phyloP scores from a whole-genome alignment of 1,284 basidiomycete species.

The Puccinia coronata region DNA sequence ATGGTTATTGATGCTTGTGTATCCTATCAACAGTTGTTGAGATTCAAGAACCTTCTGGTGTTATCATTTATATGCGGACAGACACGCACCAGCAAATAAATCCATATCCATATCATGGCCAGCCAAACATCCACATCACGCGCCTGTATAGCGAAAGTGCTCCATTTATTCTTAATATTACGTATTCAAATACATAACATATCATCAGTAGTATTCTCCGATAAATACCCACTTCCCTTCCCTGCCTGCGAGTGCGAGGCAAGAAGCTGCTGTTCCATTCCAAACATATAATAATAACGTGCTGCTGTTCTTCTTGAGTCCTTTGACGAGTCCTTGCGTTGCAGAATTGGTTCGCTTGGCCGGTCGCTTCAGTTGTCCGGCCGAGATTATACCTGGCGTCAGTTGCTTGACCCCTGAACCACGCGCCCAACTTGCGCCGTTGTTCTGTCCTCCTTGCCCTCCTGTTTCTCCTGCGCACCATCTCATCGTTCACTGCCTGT shows the following conservation, averaged over 20 bases:
- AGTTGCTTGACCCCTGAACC: slow-evolving; percentile 15
- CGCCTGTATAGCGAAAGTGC: background rate
- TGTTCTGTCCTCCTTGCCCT: background rate
- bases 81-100: slow-evolving; percentile 1
- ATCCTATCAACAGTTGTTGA: background rate
- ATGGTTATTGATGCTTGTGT: too few species aligned
- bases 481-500: too few species aligned
- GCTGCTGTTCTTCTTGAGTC: background rate
- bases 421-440: slow-evolving; percentile 6
- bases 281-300: too few species aligned
- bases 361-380: background rate
- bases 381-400: background rate
- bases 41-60: background rate
- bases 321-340: background rate
- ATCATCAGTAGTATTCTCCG: background rate
- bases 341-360: background rate
- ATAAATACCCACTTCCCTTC: background rate
- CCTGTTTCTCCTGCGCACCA: slow-evolving; percentile 12
- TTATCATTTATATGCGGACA: background rate
- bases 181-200: too few species aligned
- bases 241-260: too few species aligned
- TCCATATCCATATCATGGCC: background rate
- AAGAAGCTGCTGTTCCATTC: too few species aligned
- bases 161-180: too few species aligned
- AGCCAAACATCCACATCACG: background rate